A percentile compares a stretch with the other conserved stretches of the same genome.
Conservation (phyloP, 345 rosid species). For the Eucalyptus marginata region DNA sequence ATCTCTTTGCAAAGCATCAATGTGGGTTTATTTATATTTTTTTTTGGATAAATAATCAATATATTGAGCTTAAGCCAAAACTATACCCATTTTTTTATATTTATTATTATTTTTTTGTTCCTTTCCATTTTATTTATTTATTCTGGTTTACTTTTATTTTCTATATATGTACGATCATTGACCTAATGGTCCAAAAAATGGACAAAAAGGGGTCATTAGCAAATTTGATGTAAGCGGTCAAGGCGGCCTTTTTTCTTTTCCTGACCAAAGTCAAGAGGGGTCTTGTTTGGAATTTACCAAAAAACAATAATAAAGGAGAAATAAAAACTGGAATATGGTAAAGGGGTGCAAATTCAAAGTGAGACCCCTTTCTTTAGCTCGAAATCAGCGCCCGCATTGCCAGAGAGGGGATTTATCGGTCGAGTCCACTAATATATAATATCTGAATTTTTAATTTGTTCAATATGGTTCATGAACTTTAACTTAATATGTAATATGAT, state of each 20-base stretch:
- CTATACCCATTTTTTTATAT: too few species aligned
- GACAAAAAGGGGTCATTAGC: background rate
- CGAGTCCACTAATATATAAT: fast-evolving
- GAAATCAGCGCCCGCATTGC: background rate
- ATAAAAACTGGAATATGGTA: background rate
- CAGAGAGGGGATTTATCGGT: fast-evolving
- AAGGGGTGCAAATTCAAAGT: background rate
- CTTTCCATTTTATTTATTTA: background rate
- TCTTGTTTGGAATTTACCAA: background rate
- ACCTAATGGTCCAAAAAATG: background rate
- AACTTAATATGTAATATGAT: too few species aligned
- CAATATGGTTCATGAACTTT: fast-evolving
- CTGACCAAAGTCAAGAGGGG: background rate
- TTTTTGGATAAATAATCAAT: too few species aligned
- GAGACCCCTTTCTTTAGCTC: fast-evolving
- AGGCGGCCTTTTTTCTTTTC: background rate
- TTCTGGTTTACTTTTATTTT: background rate
- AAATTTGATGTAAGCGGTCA: background rate
- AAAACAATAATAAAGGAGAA: background rate
- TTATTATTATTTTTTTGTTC: too few species aligned
- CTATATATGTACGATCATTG: background rate
- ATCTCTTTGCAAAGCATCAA: background rate
- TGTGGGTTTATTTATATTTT: background rate
- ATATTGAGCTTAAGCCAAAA: too few species aligned
- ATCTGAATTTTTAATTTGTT: too few species aligned